Evolutionary conservation across 176 grass and related monocot species (phyloP).

Genomic region (Carex myosuroides): DNA sequence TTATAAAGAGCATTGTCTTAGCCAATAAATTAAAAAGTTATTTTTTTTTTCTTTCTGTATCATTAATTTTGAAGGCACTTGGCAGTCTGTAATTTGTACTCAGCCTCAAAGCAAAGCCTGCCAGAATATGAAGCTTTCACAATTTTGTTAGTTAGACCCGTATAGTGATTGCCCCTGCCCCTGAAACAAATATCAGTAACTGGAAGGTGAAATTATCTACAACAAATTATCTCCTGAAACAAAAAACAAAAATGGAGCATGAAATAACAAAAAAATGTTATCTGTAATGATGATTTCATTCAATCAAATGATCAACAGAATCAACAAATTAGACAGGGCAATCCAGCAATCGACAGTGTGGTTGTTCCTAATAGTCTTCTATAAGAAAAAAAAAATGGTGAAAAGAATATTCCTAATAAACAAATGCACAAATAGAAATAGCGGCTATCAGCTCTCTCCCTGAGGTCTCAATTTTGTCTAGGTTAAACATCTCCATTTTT

Average conservation of each 20-base stretch:
- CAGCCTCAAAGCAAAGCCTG: too few species aligned
- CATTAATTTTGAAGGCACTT: too few species aligned
- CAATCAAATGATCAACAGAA: neutral
- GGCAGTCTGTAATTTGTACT: too few species aligned
- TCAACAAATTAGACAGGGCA: slow-evolving; percentile 7
- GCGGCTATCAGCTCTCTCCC: neutral
- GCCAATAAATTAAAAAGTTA: too few species aligned
- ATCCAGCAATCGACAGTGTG: neutral
- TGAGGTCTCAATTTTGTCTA: neutral
- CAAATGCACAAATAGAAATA: neutral
- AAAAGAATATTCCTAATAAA: neutral
- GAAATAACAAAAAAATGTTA: neutral
- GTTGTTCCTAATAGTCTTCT: neutral
- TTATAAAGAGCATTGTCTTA: too few species aligned
- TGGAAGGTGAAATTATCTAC: neutral
- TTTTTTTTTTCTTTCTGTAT: too few species aligned
- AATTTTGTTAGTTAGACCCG: too few species aligned
- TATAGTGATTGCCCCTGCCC: too few species aligned
- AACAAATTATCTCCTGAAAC: neutral
- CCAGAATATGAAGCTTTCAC: too few species aligned
- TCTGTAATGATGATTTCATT: neutral
- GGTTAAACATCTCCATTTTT: neutral
- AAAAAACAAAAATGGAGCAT: neutral
- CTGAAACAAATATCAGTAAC: neutral
- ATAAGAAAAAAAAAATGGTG: neutral